phyloP scores from a whole-genome alignment of 805 yeast genomes.

The Yarrowia divulgata region DNA sequence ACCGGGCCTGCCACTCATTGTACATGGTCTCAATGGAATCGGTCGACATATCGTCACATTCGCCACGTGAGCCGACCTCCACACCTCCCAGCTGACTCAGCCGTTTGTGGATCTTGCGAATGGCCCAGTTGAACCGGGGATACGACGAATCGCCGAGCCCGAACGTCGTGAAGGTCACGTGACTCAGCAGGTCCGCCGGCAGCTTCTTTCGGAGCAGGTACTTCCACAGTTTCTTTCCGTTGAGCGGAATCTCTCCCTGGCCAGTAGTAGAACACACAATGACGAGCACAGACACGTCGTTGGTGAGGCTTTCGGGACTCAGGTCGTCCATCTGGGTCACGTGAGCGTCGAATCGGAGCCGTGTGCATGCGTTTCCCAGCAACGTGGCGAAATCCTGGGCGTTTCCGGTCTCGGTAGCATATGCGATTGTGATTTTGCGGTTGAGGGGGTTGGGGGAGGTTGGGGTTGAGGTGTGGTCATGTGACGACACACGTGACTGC shows the following conservation, averaged over 20 bases:
- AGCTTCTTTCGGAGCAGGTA: slow-evolving; percentile 72
- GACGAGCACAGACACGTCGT: slow-evolving; percentile 46
- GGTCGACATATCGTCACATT: slow-evolving; percentile 84
- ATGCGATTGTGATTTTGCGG: slow-evolving; percentile 57
- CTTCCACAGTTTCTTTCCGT: slow-evolving; percentile 76
- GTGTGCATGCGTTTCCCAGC: slow-evolving; percentile 62
- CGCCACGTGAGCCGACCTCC: slow-evolving; percentile 76
- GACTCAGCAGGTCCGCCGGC: slow-evolving; percentile 65
- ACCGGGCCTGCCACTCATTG: slow-evolving; percentile 70
- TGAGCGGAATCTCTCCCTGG: slow-evolving; percentile 90
- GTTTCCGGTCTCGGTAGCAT: slow-evolving; percentile 94
- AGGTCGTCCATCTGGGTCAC: slow-evolving; percentile 50
- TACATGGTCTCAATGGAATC: slow-evolving; percentile 77
- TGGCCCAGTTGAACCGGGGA: slow-evolving; percentile 87
- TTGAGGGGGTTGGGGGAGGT: neutral
- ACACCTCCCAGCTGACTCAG: slow-evolving; percentile 80
- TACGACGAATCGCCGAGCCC: slow-evolving; percentile 96
- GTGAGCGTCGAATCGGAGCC: slow-evolving; percentile 62
- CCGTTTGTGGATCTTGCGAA: slow-evolving; percentile 79
- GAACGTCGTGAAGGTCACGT: slow-evolving; percentile 71
- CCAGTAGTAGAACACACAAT: slow-evolving; percentile 90
- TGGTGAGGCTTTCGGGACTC: slow-evolving; percentile 56
- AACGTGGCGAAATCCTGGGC: slow-evolving; percentile 82
- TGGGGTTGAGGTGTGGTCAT: neutral
- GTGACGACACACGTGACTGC: too few species aligned